Evolutionary conservation across 2,329 filamentous ascomycete species (phyloP), one percentile per base, ranked within the genome.

Genomic region (Alternaria angustiovoidea): DNA sequence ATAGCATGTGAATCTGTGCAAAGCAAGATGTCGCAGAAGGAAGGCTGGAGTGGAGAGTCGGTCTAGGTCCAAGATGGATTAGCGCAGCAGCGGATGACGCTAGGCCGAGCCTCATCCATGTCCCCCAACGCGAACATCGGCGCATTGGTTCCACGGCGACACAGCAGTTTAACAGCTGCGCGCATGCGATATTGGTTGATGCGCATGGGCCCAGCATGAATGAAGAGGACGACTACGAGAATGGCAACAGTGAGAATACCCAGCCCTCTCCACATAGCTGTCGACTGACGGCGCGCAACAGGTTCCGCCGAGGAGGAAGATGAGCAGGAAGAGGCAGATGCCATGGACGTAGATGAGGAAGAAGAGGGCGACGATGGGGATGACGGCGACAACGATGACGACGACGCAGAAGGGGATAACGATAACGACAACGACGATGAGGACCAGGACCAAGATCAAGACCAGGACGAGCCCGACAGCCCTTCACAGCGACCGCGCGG

Each of bases 141-240:
- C 20, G 46, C 46, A 38, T 38, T 32, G 30, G 24, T n/a, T 24
- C 36, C 44, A 38, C 48, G 54, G 58, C 58, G 58, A 60, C 54
- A 44, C 36, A 14, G 43, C 54, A 34, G 22, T 34, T 8, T 26
- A 43, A 20, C n/a, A 36, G 41, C 26, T 47, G 54, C 48, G 28
- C 22, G 28, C 38, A n/a, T 48, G 53, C 28, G 30, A 57, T 9
- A 12, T 18, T 11, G 36, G 47, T 42, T 5, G 28, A 32, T 32
- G n/a, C 47, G 43, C 26, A 57, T 61, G 58, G 58, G 48, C 20
- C 20, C 54, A 61, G 42, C 34, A 78, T 78, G 76, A 79, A 81
- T 61, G 83, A 82, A 65, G 81, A 83, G 65, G 82, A 83, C 61
- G 82, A 83, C 59, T 81, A 78, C 46, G 77, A 79, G 7, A 78